Conservation (phyloP, 257 asterid species). For the Penstemon barbatus region DNA sequence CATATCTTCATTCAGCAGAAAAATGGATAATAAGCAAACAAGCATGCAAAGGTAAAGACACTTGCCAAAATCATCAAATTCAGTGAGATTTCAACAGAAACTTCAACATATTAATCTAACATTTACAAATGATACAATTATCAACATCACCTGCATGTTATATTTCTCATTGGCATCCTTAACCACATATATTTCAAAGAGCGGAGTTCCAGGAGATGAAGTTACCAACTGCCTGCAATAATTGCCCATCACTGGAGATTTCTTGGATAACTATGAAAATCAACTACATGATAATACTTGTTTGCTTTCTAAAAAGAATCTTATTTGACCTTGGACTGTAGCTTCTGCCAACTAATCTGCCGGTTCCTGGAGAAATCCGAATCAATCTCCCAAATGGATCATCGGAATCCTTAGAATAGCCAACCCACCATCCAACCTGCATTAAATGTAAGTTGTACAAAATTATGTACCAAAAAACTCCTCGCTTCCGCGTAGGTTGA, state of each 20-base stretch:
- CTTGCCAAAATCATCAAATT: not conserved
- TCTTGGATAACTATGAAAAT: constrained; percentile 18
- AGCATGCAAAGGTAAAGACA: not conserved
- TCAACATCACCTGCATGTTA: constrained; percentile 69
- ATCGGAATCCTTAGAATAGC: constrained; percentile 75
- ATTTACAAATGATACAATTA: not conserved
- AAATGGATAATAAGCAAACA: constrained; percentile 5
- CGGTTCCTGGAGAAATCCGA: constrained; percentile 81
- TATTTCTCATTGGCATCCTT: constrained; percentile 65
- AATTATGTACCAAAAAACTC: constrained; percentile 22
- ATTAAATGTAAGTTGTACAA: constrained; percentile 2
- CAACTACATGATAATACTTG: not conserved
- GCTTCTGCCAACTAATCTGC: constrained; percentile 83
- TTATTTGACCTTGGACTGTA: constrained; percentile 79
- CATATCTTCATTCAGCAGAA: constrained; percentile 19
- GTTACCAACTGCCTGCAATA: constrained; percentile 78
- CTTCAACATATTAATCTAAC: not conserved
- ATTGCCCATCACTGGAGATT: constrained; percentile 25
- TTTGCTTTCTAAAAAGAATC: constrained; percentile 1
- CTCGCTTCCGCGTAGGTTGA: constrained; percentile 17
- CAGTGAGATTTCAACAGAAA: constrained; percentile 3
- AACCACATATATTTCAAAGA: constrained; percentile 86
- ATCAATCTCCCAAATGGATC: constrained; percentile 94
- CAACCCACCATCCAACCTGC: constrained; percentile 99
- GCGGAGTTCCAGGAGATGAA: constrained; percentile 92